Evolutionary conservation across 2,329 filamentous ascomycete genomes (phyloP).

Genomic region (Juglanconis sp.): DNA sequence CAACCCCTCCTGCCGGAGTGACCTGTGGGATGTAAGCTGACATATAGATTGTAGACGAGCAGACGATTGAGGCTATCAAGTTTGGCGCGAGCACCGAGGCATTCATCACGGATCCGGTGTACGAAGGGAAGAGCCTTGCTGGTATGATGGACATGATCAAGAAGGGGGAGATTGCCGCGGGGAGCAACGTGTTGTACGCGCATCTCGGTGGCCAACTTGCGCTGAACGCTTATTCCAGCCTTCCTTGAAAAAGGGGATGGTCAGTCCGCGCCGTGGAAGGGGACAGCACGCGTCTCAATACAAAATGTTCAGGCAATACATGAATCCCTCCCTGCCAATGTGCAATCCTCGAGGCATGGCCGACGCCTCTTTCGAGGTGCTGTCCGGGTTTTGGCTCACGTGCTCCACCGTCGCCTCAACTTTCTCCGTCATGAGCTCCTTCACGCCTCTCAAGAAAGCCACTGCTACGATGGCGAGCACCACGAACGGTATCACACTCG

Average conservation of each 20-base stretch:
- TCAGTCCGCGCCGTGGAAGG: neutral
- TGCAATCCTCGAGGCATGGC: neutral
- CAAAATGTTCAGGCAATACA: no score
- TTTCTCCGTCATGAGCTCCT: slow-evolving; percentile 51
- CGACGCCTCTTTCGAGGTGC: neutral
- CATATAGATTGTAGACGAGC: slow-evolving; percentile 42
- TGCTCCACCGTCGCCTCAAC: slow-evolving; percentile 50
- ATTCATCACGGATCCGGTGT: slow-evolving; percentile 73
- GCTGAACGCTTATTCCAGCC: slow-evolving; percentile 61
- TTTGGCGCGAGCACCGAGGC: slow-evolving; percentile 67
- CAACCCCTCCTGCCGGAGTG: neutral
- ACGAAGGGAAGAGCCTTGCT: slow-evolving; percentile 72
- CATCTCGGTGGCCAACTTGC: slow-evolving; percentile 70
- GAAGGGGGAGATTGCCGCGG: slow-evolving; percentile 51
- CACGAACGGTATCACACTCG: slow-evolving; percentile 49
- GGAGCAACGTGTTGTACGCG: slow-evolving; percentile 67
- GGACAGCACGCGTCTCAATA: no score
- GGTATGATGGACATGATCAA: slow-evolving; percentile 68
- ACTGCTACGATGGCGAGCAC: slow-evolving; percentile 44
- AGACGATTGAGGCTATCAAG: slow-evolving; percentile 65
- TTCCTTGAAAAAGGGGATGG: slow-evolving; percentile 23
- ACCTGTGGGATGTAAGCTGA: neutral
- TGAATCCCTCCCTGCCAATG: neutral
- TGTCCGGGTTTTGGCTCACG: slow-evolving; percentile 8
- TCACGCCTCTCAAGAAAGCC: slow-evolving; percentile 42